A percentile compares a stretch with the other conserved stretches of the same genome.
phyloP scores from a whole-genome alignment of 1,139 yeast genomes.

The Saccharomyces hybrid region DNA sequence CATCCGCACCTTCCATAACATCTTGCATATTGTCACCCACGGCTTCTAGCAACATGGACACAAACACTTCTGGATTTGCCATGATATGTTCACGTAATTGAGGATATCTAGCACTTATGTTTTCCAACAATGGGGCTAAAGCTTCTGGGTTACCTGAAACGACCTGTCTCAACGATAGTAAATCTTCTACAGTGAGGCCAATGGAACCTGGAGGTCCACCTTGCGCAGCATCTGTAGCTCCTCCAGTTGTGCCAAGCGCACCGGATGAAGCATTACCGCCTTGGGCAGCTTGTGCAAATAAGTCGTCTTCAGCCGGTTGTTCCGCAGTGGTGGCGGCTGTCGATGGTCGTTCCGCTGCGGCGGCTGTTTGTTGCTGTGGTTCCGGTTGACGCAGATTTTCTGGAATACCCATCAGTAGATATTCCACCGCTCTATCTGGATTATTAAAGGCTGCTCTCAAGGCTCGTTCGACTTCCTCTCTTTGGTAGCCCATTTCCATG shows the following conservation, averaged over 20 bases:
- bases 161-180: constrained; percentile 65
- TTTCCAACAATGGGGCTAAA: constrained; percentile 76
- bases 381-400: constrained; percentile 41
- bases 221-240: constrained; percentile 20
- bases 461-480: constrained; percentile 82
- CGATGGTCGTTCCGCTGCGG: constrained; percentile 13
- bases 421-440: constrained; percentile 97
- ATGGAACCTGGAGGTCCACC: constrained; percentile 29
- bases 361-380: constrained; percentile 11
- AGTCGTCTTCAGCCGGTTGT: constrained; percentile 40
- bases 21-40: constrained; percentile 38
- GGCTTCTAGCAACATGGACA: constrained; percentile 61
- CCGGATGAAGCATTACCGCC: constrained; percentile 33
- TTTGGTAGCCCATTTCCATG: constrained; percentile 94
- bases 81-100: constrained; percentile 77
- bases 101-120: constrained; percentile 77
- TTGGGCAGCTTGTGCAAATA: constrained; percentile 67
- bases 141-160: constrained; percentile 84
- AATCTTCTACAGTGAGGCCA: constrained; percentile 38
- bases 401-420: constrained; percentile 84
- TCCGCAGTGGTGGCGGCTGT: constrained; percentile 5
- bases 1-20: constrained; percentile 17
- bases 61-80: constrained; percentile 79
- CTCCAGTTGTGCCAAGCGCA: constrained; percentile 17
- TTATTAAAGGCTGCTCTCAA: constrained; percentile 92